Base-by-base conservation (phyloP, 371 early-diverging fungal species). In the Mucor circinelloides region DNA sequence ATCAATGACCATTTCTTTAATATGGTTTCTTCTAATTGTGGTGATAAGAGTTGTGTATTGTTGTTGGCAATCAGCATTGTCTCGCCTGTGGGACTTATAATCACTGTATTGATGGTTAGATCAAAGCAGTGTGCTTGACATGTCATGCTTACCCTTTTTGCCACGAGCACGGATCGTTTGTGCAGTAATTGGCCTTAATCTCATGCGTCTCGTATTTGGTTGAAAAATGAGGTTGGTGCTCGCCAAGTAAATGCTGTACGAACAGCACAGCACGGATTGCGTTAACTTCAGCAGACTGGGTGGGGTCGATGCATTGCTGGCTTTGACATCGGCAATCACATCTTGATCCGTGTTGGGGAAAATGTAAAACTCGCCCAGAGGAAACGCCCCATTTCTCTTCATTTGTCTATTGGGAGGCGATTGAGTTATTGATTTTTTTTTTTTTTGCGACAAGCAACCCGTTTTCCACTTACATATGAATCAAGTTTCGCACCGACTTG, bases 301-400 rank as follows among this genome's bases (percentile, higher is more conserved):
- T 56, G 32, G 31, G 21, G 31, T 52, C 8, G 59, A 34, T 56
- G 57, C 17, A 23, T 10, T 13, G 10, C 21, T 25, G 31, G 38
- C 36, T 27, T 44, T 40, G 9, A 27, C 27, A 2, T 70, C 61
- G 27, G 42, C 61, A 28, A 60, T 23, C 13, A 65, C 58, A 31
- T 60, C 64, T 19, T 68, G 32, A 48, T 58, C 61, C 19, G 36
- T 40, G 27, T 63, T 60, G 21, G 76, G 75, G 56, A 71, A 71
- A n/a, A 82, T 57, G 50, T 74, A 82, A 55, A 80, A 78, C 8
- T 82, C 80, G 7, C 82, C 82, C 60, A 82, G 42, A 21, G 82
- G 80, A 23, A 82, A 55, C 8, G 78, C 70, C 9, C 77, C 78
- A 30, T 71, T 71, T 25, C 31, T 59, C n/a, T 75, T 44, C 76